Conservation (phyloP, 176 grass and related monocot species). For the Raddia guianensis region DNA sequence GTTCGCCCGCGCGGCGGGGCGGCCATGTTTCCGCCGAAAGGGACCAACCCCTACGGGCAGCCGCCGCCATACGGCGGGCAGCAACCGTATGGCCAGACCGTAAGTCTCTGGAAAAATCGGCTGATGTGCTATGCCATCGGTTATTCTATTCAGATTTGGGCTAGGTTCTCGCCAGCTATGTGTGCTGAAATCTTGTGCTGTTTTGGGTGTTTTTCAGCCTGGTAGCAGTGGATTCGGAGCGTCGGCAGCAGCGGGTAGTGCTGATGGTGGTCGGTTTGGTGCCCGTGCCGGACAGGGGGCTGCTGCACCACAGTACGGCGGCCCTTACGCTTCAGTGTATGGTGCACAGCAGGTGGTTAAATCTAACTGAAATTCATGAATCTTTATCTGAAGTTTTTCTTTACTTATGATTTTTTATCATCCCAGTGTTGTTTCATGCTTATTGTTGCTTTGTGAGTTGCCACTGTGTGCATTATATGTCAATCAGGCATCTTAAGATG, state of each 20-base stretch:
- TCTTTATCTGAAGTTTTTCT: not conserved
- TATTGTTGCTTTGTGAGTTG: slow-evolving; percentile 17
- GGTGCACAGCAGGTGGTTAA: slow-evolving; percentile 61
- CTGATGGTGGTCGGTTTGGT: slow-evolving; percentile 55
- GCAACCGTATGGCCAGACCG: slow-evolving; percentile 72
- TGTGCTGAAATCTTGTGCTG: slow-evolving; percentile 9
- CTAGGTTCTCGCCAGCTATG: slow-evolving; percentile 11
- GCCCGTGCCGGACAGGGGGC: slow-evolving; percentile 44
- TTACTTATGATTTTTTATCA: not conserved
- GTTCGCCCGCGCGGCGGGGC: no score
- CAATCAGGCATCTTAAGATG: not conserved
- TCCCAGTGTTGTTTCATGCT: not conserved
- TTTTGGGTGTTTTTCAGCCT: slow-evolving; percentile 52
- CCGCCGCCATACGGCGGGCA: slow-evolving; percentile 57
- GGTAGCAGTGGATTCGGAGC: slow-evolving; percentile 61
- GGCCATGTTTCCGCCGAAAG: slow-evolving; percentile 79
- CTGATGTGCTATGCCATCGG: slow-evolving; percentile 2
- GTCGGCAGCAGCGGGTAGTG: not conserved
- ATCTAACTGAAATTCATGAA: not conserved
- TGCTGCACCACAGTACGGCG: slow-evolving; percentile 61
- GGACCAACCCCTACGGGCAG: slow-evolving; percentile 71
- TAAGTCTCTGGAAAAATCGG: slow-evolving; percentile 29
- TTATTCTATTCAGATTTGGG: slow-evolving; percentile 8
- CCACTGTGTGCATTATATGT: not conserved
- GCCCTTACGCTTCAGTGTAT: slow-evolving; percentile 72